A percentile compares a stretch with the other conserved stretches of the same genome.
Conservation (phyloP, 2,329 filamentous ascomycete species). For the Monosporascus sp. region DNA sequence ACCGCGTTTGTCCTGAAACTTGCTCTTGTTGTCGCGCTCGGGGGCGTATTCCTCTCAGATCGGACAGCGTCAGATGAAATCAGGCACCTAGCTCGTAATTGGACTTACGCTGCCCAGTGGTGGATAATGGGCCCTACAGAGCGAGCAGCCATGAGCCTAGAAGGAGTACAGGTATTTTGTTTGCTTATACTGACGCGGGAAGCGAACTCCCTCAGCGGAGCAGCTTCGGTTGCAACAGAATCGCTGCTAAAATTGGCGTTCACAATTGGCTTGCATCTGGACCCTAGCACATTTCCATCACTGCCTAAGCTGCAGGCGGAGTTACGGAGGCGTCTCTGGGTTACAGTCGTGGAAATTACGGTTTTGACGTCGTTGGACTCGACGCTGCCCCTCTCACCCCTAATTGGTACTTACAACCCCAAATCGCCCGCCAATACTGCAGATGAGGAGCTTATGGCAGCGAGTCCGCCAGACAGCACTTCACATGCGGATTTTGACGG, state of each 20-base stretch:
- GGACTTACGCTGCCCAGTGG: conserved; percentile 22
- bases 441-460: conserved; percentile 10
- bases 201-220: conserved; percentile 16
- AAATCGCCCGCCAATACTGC: conserved; percentile 13
- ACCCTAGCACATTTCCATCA: conserved; percentile 14
- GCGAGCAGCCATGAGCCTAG: conserved; percentile 16
- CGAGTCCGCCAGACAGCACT: background rate
- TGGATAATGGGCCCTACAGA: conserved; percentile 23
- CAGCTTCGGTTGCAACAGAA: conserved; percentile 21
- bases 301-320: conserved; percentile 20
- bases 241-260: conserved; percentile 25
- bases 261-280: conserved; percentile 25
- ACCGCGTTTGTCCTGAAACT: conserved; percentile 15
- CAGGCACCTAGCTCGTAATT: conserved; percentile 18
- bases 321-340: conserved; percentile 23
- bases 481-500: conserved; percentile 1
- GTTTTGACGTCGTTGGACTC: conserved; percentile 19
- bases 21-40: conserved; percentile 19
- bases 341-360: conserved; percentile 21
- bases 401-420: conserved; percentile 10
- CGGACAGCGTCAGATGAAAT: conserved; percentile 11
- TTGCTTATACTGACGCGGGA: conserved; percentile 19
- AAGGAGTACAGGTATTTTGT: conserved; percentile 22
- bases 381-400: conserved; percentile 13
- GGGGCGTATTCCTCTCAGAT: conserved; percentile 15